Percentiles rank a stretch among this genome's conserved stretches.
Evolutionary conservation across 306 rosid genomes (phyloP).

Genomic region (Ziziphus jujuba): DNA sequence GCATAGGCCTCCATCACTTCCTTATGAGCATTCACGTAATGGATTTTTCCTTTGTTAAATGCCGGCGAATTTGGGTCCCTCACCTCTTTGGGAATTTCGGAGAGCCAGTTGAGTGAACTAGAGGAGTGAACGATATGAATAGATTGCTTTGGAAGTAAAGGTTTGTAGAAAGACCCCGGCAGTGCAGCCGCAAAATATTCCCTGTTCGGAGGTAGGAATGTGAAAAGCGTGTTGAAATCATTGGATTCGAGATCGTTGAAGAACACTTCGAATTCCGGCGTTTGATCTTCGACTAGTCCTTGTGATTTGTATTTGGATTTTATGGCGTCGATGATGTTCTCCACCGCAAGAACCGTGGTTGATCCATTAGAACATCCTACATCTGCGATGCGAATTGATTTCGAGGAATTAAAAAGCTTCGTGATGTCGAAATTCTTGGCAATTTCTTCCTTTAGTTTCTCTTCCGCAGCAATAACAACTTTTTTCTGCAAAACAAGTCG

Average conservation of each 20-base stretch:
- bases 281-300: slow-evolving; percentile 5
- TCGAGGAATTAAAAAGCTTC: too few relatives aligned
- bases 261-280: slow-evolving; percentile 1
- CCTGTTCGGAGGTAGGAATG: background rate
- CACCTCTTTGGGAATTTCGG: slow-evolving; percentile 4
- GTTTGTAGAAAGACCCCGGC: slow-evolving; percentile 15
- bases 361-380: too few relatives aligned
- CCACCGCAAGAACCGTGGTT: too few relatives aligned
- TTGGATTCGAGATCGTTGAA: slow-evolving; percentile 4
- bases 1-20: too few relatives aligned
- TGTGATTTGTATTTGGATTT: background rate
- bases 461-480: too few relatives aligned
- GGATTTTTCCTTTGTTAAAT: too few relatives aligned
- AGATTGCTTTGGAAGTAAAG: background rate
- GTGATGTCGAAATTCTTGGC: too few relatives aligned
- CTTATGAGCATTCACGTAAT: too few relatives aligned
- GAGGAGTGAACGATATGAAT: slow-evolving; percentile 13
- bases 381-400: too few relatives aligned
- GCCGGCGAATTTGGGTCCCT: too few relatives aligned
- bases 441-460: background rate
- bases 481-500: too few relatives aligned
- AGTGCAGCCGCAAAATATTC: background rate
- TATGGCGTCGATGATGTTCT: background rate
- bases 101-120: background rate
- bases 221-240: slow-evolving; percentile 13